Conservation (phyloP, 768 basidiomycete genomes). For the Coprinellus aureogranulatus region DNA sequence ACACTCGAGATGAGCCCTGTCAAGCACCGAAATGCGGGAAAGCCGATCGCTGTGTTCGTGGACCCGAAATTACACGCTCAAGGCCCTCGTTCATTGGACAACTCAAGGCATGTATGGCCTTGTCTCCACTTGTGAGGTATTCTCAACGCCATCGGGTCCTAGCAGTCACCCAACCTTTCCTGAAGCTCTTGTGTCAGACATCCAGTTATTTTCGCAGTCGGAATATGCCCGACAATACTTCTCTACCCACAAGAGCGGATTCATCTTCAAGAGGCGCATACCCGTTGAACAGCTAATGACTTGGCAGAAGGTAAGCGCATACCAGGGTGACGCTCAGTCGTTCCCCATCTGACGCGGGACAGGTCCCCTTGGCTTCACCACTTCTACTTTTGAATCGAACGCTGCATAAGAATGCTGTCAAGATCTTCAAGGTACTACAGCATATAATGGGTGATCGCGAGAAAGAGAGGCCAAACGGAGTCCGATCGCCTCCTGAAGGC, state of each 20-base stretch:
- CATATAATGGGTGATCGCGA: constrained; percentile 93
- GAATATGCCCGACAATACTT: constrained; percentile 88
- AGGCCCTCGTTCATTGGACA: constrained; percentile 46
- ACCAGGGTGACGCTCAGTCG: background rate
- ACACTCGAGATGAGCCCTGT: constrained; percentile 75
- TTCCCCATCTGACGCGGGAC: background rate
- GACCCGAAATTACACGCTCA: constrained; percentile 33
- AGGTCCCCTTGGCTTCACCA: constrained; percentile 69
- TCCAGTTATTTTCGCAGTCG: constrained; percentile 81
- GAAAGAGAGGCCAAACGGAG: constrained; percentile 56
- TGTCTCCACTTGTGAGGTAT: constrained; percentile 2
- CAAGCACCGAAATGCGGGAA: constrained; percentile 57
- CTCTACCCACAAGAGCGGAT: constrained; percentile 84
- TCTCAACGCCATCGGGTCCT: constrained; percentile 10
- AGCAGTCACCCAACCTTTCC: constrained; percentile 80
- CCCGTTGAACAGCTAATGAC: constrained; percentile 86
- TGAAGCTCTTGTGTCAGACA: constrained; percentile 76
- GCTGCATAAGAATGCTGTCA: constrained; percentile 75
- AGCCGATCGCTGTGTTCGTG: constrained; percentile 55
- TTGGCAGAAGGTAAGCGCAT: constrained; percentile 71
- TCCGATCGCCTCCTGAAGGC: constrained; percentile 44
- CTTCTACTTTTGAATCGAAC: constrained; percentile 67
- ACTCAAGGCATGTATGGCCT: constrained; percentile 51
- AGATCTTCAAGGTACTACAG: constrained; percentile 86
- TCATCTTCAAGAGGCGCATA: constrained; percentile 78